Evolutionary conservation across 2,329 filamentous ascomycete species (phyloP), one percentile per base, ranked within the genome.

Genomic region (Exophiala alcalophila): DNA sequence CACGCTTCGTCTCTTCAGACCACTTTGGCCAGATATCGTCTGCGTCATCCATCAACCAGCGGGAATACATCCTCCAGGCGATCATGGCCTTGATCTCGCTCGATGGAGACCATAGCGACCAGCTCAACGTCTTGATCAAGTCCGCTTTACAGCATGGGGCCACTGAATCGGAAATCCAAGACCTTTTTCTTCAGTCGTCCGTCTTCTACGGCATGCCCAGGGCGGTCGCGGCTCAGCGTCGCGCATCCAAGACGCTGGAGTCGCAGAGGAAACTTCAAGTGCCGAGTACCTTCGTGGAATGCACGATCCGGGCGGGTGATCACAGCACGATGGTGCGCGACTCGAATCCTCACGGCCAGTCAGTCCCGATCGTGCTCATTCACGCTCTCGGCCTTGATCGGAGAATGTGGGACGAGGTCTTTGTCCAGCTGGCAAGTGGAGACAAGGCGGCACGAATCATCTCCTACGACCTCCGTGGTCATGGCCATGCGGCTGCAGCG

Each of bases 341-440:
- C 27, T 37, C 33, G 19, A n/a, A n/a, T n/a, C n/a, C n/a, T n/a
- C 10, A 11, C 8, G 28, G 27, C 24, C 14, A 4, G 12, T 21
- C 15, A 23, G 16, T 33, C 4, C 41, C 41, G 2, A 38, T 44
- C 28, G 33, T 44, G 16, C 41, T 44, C 21, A 33, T 44, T 16
- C 41, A 44, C 14, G 41, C 41, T 4, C 28, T 44, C 25, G 34
- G 14, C 3, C 25, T 44, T 7, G 41, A 44, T 32, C 33, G 41
- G 3, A 36, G 41, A 23, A 44, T 44, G 41, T 44, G 41, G 41
- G 31, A 38, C 18, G 32, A 33, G 11, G 41, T 44, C 21, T 44
- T 38, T 15, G 11, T 18, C 19, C 30, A 11, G 10, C 32, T 44
- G 4, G 26, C 26, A 5, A n/a, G n/a, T n/a, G n/a, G n/a, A n/a